These are phyloP conservation scores for Asterochloris erici DNA, from an alignment of 139 green algal genomes.

Conservation along the genomic window DNA sequence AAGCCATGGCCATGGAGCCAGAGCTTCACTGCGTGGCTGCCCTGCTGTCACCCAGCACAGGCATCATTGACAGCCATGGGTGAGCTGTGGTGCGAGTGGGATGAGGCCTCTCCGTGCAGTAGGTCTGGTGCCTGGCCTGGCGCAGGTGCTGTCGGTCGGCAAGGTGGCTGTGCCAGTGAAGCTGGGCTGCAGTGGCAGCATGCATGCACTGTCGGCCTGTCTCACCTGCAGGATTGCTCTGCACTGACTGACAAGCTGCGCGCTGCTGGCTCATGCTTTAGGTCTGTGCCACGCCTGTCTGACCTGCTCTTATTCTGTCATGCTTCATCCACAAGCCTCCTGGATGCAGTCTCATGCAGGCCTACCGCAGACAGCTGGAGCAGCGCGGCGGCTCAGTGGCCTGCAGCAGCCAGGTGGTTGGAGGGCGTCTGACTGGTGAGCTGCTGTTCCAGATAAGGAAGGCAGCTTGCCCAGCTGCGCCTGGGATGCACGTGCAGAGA, in stretches of 20 bases:
- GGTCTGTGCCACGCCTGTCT: no score
- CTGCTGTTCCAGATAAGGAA: background rate
- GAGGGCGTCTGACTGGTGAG: conserved; percentile 29
- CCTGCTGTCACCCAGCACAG: conserved; percentile 78
- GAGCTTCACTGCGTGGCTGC: conserved; percentile 42
- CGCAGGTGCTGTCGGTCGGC: background rate
- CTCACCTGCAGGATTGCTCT: no score
- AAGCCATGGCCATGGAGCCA: conserved; percentile 64
- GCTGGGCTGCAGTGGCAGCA: no score
- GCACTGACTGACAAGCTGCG: no score
- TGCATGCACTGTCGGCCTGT: no score
- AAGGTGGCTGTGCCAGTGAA: background rate
- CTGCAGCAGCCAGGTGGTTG: conserved; percentile 36
- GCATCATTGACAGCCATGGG: conserved; percentile 78
- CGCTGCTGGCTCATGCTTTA: no score
- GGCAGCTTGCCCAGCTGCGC: no score
- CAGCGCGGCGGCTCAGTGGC: conserved; percentile 37
- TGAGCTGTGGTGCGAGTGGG: conserved; percentile 6
- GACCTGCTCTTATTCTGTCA: no score
- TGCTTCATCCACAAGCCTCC: no score
- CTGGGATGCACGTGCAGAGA: no score
- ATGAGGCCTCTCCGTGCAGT: no score
- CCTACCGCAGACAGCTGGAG: conserved; percentile 57
- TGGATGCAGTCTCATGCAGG: conserved; percentile 58
- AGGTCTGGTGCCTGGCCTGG: background rate